A percentile compares a stretch with the other conserved stretches of the same genome.
Conservation (phyloP, 1,284 basidiomycete species). For the Jaminaea rosea region DNA sequence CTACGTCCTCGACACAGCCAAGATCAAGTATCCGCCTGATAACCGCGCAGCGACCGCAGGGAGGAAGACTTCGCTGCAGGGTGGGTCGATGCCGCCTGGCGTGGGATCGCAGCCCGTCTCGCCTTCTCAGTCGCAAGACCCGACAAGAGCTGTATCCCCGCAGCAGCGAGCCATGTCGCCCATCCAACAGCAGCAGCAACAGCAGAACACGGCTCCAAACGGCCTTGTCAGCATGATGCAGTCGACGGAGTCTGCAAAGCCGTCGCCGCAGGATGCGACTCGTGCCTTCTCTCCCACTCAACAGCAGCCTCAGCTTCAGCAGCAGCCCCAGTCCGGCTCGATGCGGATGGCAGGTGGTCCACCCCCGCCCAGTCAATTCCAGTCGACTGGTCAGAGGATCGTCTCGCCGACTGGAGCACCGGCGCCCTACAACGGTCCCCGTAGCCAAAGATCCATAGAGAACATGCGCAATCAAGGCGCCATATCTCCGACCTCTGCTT, state of each 20-base stretch:
- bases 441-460: conserved; percentile 34
- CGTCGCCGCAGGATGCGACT: background rate
- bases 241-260: too few relatives aligned
- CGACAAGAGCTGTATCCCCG: too few relatives aligned
- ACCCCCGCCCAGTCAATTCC: too few relatives aligned
- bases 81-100: background rate
- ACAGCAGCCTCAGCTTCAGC: conserved; percentile 2
- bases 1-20: conserved; percentile 56
- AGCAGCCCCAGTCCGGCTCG: too few relatives aligned
- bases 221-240: conserved; percentile 7
- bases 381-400: background rate
- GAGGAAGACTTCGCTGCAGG: background rate
- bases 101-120: too few relatives aligned
- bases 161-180: conserved; percentile 22
- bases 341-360: too few relatives aligned
- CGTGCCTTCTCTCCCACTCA: background rate
- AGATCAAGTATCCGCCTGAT: conserved; percentile 47
- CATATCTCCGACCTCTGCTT: conserved; percentile 16
- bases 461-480: conserved; percentile 28
- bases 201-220: conserved; percentile 2
- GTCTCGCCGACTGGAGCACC: conserved; percentile 1
- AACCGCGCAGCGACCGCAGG: conserved; percentile 7
- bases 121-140: too few relatives aligned
- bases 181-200: conserved; percentile 9
- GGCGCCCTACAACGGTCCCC: conserved; percentile 20